Conservation (phyloP, 2,329 filamentous ascomycete species). For the Zymoseptoria ardabiliae region DNA sequence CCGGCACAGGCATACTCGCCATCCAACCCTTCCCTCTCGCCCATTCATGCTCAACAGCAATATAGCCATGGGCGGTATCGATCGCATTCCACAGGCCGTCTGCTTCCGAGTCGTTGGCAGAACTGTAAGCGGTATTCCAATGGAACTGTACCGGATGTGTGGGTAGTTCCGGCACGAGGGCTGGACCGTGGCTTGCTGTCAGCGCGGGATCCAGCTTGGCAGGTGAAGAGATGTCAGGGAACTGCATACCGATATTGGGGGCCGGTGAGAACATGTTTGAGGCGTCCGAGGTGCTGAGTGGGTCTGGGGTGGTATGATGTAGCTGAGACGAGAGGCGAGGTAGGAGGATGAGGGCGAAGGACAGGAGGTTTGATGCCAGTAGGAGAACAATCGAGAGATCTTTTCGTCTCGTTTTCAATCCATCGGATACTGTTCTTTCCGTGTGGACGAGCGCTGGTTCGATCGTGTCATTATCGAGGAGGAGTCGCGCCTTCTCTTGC, state of each 20-base stretch:
- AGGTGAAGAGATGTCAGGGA: neutral
- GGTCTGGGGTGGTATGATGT: neutral
- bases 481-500: neutral
- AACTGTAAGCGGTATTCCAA: slow-evolving; percentile 10
- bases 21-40: neutral
- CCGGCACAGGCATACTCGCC: neutral
- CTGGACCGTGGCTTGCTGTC: neutral
- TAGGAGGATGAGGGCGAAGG: neutral
- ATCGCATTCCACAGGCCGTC: neutral
- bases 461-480: neutral
- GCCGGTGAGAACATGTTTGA: neutral
- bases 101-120: slow-evolving; percentile 1
- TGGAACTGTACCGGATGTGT: slow-evolving; percentile 4
- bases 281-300: neutral
- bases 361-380: neutral
- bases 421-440: neutral
- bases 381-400: neutral
- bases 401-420: neutral
- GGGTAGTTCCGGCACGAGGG: slow-evolving; percentile 1
- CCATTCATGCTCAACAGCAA: neutral
- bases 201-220: neutral
- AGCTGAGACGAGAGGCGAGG: neutral
- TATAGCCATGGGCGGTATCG: neutral
- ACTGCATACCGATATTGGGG: neutral
- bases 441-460: neutral